Conservation (phyloP, 2,329 filamentous ascomycete species). For the Dactylellina sp. region DNA sequence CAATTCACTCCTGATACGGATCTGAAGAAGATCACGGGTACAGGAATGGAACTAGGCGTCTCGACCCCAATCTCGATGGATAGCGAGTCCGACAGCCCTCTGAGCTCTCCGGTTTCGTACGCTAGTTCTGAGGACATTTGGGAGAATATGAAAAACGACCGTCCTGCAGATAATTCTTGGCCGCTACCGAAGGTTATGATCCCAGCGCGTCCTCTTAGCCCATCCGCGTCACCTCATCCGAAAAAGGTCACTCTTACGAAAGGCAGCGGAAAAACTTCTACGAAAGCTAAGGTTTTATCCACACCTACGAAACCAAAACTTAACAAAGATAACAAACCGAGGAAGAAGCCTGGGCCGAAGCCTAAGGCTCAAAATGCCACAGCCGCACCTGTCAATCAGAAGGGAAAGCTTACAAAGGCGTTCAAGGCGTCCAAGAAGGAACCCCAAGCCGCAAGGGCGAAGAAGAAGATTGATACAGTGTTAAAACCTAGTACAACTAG, state of each 20-base stretch:
- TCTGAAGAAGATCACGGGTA: constrained; percentile 54
- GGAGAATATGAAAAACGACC: constrained; percentile 52
- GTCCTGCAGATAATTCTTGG: constrained; percentile 43
- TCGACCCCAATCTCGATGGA: constrained; percentile 54
- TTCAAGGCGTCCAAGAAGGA: constrained; percentile 43
- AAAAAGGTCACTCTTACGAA: constrained; percentile 44
- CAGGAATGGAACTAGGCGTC: constrained; percentile 54
- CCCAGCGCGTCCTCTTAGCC: constrained; percentile 31
- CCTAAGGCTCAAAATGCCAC: constrained; percentile 32
- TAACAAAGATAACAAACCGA: constrained; percentile 20
- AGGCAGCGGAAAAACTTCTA: neutral
- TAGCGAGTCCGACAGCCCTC: constrained; percentile 50
- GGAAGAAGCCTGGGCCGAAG: constrained; percentile 49
- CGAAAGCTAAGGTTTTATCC: constrained; percentile 8
- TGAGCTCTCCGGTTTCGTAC: constrained; percentile 53
- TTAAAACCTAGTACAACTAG: neutral
- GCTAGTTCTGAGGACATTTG: constrained; percentile 53
- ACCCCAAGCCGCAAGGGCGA: neutral
- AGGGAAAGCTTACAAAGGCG: constrained; percentile 43
- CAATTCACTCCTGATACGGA: constrained; percentile 52
- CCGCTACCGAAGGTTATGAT: constrained; percentile 46
- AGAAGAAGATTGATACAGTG: constrained; percentile 22
- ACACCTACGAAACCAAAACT: constrained; percentile 32
- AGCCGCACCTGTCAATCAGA: constrained; percentile 13
- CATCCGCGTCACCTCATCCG: constrained; percentile 49